Conservation (phyloP, 176 grass and related monocot genomes). For the Hsuehochloa calcarea region DNA sequence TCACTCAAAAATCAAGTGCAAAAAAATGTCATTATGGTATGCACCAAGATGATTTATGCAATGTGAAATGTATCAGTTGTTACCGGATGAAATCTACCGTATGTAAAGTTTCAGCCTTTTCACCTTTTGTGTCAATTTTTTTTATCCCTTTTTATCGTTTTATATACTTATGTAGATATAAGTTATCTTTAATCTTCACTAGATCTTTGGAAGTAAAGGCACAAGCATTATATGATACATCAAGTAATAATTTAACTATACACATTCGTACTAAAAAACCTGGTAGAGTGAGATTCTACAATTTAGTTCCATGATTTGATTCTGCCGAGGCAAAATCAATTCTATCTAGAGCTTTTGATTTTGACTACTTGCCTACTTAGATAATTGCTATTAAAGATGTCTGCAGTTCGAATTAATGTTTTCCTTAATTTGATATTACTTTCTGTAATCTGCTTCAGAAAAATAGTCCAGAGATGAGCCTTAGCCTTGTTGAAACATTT, state of each 20-base stretch:
- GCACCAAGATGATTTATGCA: background rate
- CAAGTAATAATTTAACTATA: background rate
- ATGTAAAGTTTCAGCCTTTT: background rate
- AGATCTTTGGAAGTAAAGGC: background rate
- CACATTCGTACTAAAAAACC: background rate
- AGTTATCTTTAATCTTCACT: background rate
- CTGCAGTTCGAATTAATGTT: background rate
- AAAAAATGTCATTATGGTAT: background rate
- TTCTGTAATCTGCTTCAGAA: background rate
- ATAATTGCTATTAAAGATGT: background rate
- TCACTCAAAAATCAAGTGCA: background rate
- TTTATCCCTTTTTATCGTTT: background rate
- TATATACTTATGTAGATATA: background rate
- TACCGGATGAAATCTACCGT: background rate
- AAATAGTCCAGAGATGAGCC: background rate
- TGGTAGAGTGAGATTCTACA: background rate
- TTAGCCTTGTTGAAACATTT: background rate
- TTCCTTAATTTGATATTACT: background rate
- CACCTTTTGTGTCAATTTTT: background rate
- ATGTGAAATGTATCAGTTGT: background rate
- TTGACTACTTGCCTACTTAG: background rate
- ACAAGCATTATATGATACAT: background rate
- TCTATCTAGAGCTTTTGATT: background rate
- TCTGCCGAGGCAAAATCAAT: background rate
- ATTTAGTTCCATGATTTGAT: background rate